Base-by-base conservation (phyloP, 1,284 basidiomycete genomes). In the Cutaneotrichosporon cutaneum region DNA sequence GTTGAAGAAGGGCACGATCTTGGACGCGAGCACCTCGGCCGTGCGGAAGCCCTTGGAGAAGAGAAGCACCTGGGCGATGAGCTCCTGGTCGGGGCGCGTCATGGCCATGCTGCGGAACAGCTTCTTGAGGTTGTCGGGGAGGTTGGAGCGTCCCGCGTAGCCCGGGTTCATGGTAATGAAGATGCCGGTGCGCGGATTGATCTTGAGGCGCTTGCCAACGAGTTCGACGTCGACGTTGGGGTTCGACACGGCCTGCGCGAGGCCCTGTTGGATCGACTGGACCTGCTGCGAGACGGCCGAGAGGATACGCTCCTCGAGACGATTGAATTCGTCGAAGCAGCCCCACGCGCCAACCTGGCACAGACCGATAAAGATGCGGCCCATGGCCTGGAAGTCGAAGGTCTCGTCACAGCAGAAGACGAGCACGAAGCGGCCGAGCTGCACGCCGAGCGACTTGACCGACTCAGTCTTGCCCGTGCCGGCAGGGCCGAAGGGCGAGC, bases 381-480 rank as follows among this genome's bases (percentile, higher is more conserved):
- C 95, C 96, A 99, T 99, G 2, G 96, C 96, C 76, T 98, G 94
- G 84, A 98, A 98, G 81, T 99, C 97, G 79, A 99, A 99, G 0
- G 92, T 97, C 79, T 99, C 95, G 80, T 99, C 96, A 75, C 96
- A 99, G 77, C 96, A 99, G 83, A 99, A 99, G 33, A 99, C 96
- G 54, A 99, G 83, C 21, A 99, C 96, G 74, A 99, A 98, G 52
- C 94, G 89, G 54, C 96, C 96, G 8, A 99, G 87, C 73, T 97
- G 94, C 1, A 97, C 92, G 60, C 96, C 96, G 27, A 99, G 88
- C 1, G 96, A 95, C 79, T 99, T 99, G 76, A 99, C 96, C 0
- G 95, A 99, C 80, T 99, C 96, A 0, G 96, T 99, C 83, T 99
- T 99, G 86, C 93, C 94, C 62, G 96, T 99, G 74, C 96, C 96